Base-by-base conservation (phyloP, 345 rosid species). In the Sapria himalayana region DNA sequence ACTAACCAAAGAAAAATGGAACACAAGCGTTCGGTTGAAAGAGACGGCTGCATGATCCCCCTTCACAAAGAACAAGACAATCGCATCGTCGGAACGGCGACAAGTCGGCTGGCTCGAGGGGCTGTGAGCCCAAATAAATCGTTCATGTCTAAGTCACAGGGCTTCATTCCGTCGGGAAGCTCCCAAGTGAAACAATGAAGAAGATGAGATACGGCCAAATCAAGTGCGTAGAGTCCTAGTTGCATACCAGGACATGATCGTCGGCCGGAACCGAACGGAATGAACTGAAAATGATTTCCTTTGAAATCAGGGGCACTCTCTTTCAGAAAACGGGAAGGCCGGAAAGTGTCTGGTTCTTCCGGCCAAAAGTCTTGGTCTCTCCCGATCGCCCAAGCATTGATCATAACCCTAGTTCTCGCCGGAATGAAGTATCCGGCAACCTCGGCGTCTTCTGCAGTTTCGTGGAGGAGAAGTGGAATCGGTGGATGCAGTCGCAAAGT, bases 191-290 rank as follows among this genome's bases (percentile, higher is more conserved):
- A 86, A 25, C 74, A 66, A 25, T 86, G 94, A 17, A 81, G 69
- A 32, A 81, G 50, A 44, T 81, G 59, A 15, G 78, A 92, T 41
- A 82, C 91, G 0, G 78, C 74, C 20, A 67, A 46, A 5, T 86
- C 85, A 29, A 81, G 67, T 0, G 76, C 73, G 3, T 86, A 86
- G 9, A 86, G 55, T 42, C 97, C 97, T 1, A 86, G 89, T 22
- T 76, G 81, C 94, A 86, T 86, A 0, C 97, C 94, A 1, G 94
- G 94, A 41, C 97, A 81, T 0, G 92, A 81, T 58, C 89, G 66
- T 43, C 94, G 58, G 40, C 97, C 94, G 13, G 94, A 71, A 49
- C 92, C 97, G 39, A 86, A 86, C 0, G 97, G 94, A 12, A 81
- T 63, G 39, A 81, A 81, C 70, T 81, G 89, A 22, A 81, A 86